Evolutionary conservation across 345 rosid species (phyloP).

Genomic region (Populus davidiana): DNA sequence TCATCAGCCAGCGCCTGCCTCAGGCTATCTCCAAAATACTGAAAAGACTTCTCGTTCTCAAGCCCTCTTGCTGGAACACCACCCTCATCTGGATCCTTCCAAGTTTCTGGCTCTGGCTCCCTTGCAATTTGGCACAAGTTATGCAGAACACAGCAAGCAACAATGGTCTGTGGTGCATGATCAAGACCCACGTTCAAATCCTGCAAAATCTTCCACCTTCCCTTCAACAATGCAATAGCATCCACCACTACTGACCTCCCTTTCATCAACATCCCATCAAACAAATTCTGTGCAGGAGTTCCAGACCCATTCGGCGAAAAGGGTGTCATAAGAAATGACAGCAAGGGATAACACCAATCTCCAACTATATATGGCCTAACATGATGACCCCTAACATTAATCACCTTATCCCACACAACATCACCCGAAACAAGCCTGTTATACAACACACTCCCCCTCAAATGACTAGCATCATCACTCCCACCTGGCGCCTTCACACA

Average conservation of each 20-base stretch:
- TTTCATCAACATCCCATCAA: constrained; percentile 97
- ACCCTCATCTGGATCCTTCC: constrained; percentile 83
- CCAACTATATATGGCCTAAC: constrained; percentile 90
- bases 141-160: constrained; percentile 97
- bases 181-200: constrained; percentile 87
- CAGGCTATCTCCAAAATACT: constrained; percentile 73
- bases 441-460: constrained; percentile 83
- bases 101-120: constrained; percentile 90
- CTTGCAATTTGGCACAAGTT: constrained; percentile 91
- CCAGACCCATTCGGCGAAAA: constrained; percentile 79
- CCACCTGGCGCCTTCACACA: constrained; percentile 94
- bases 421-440: constrained; percentile 78
- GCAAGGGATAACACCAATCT: constrained; percentile 91
- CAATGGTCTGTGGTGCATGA: constrained; percentile 96
- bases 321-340: constrained; percentile 88
- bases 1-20: constrained; percentile 96
- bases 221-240: constrained; percentile 84
- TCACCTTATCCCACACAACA: constrained; percentile 85
- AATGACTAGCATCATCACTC: constrained; percentile 73
- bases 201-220: constrained; percentile 93
- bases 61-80: constrained; percentile 66
- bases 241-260: constrained; percentile 93
- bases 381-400: constrained; percentile 73
- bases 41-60: constrained; percentile 77
- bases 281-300: constrained; percentile 80